Evolutionary conservation across 768 basidiomycete genomes (phyloP).

Genomic region (Paxillus involutus): DNA sequence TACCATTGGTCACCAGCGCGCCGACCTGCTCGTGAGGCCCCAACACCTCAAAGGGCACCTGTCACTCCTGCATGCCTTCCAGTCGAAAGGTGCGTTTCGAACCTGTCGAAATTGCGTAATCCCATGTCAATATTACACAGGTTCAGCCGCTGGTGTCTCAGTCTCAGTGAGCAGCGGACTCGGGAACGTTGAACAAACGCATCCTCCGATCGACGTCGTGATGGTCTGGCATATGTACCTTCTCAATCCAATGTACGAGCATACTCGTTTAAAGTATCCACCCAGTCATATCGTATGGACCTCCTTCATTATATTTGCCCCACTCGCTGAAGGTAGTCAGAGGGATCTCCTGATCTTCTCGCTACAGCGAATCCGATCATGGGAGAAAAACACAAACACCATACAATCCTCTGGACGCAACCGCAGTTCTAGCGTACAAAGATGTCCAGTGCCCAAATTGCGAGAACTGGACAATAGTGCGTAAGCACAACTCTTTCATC

Average conservation of each 20-base stretch:
- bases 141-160: slow-evolving; percentile 33
- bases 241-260: slow-evolving; percentile 35
- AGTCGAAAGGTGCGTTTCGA: slow-evolving; percentile 31
- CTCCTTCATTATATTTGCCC: too few relatives aligned
- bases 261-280: background rate
- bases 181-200: background rate
- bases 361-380: too few relatives aligned
- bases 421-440: too few relatives aligned
- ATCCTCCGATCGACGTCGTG: slow-evolving; percentile 38
- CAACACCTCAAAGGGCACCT: slow-evolving; percentile 33
- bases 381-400: too few relatives aligned
- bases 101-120: background rate
- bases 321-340: too few relatives aligned
- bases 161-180: slow-evolving; percentile 1
- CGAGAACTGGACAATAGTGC: too few relatives aligned
- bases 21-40: slow-evolving; percentile 16
- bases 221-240: slow-evolving; percentile 43
- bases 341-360: too few relatives aligned
- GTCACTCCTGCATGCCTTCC: slow-evolving; percentile 26
- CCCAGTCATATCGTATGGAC: too few relatives aligned
- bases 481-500: too few relatives aligned
- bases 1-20: background rate
- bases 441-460: too few relatives aligned
- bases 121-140: slow-evolving; percentile 6
- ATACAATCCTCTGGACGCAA: too few relatives aligned